Conservation (phyloP, 805 yeast genomes). For the Candida maltosa region DNA sequence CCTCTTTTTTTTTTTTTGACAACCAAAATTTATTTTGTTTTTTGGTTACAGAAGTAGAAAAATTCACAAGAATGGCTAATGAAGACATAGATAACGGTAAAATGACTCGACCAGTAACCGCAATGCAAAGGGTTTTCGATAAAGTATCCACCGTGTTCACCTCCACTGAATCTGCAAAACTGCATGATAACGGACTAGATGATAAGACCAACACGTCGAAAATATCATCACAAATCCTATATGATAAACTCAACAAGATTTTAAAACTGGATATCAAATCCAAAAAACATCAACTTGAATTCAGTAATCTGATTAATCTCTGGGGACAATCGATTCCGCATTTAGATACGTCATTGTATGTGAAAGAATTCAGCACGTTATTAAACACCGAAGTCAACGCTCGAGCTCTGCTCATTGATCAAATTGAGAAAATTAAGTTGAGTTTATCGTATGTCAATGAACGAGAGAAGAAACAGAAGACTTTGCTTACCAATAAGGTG, state of each 20-base stretch:
- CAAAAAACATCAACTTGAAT: constrained; percentile 31
- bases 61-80: neutral
- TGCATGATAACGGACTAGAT: neutral
- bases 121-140: constrained; percentile 18
- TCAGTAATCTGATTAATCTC: constrained; percentile 34
- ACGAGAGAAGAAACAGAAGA: constrained; percentile 47
- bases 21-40: neutral
- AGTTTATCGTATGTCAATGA: constrained; percentile 45
- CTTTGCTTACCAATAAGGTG: constrained; percentile 31
- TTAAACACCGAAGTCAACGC: constrained; percentile 34
- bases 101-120: constrained; percentile 19
- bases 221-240: constrained; percentile 9
- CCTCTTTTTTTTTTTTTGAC: neutral
- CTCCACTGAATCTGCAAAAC: neutral
- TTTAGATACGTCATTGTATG: constrained; percentile 34
- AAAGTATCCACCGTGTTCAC: constrained; percentile 11
- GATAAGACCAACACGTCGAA: neutral
- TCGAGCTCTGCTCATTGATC: constrained; percentile 35
- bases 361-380: constrained; percentile 39
- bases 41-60: constrained; percentile 1
- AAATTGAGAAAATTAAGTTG: constrained; percentile 40
- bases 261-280: constrained; percentile 38
- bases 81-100: neutral
- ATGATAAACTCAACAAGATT: constrained; percentile 13
- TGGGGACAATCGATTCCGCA: constrained; percentile 43